Base-by-base conservation (phyloP, 2,329 filamentous ascomycete genomes). In the Nemania sp. region DNA sequence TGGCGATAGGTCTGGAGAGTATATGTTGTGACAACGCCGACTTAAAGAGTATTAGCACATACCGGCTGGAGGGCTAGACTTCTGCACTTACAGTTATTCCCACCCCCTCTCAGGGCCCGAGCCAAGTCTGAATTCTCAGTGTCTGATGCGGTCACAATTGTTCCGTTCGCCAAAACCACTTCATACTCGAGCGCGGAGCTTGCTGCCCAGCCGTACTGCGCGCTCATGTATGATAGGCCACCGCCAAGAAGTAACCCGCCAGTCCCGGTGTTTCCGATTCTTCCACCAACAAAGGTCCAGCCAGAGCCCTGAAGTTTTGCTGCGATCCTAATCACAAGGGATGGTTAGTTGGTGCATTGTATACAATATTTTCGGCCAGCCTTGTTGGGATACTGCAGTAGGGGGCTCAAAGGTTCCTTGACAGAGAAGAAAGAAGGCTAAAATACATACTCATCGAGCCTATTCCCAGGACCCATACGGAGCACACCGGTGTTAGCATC, bases 41-140 rank as follows among this genome's bases (percentile, higher is more conserved):
- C n/a, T n/a, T n/a, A n/a, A n/a, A n/a, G n/a, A n/a, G n/a, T n/a
- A n/a, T n/a, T n/a, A n/a, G n/a, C n/a, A n/a, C n/a, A n/a, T n/a
- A n/a, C n/a, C n/a, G n/a, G n/a, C n/a, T n/a, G n/a, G n/a, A n/a
- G n/a, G n/a, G n/a, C n/a, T n/a, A n/a, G n/a, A n/a, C n/a, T n/a
- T n/a, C n/a, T n/a, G n/a, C n/a, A n/a, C n/a, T n/a, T n/a, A n/a
- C n/a, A 82, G 63, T 81, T 83, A 66, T 76, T 80, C n/a, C 77
- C 76, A 14, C 82, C 81, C 8, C 81, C 82, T 51, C 78, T 77
- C 3, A 84, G 72, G 0, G 77, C 80, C 57, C 71, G 72, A 66
- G 72, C 83, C 6, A 86, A 70, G 51, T 83, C 80, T 0, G 72
- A 54, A 54, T 83, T 68, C 7, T 69, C 63, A 0, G 62, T 63